Percentiles rank a stretch among this genome's conserved stretches.
These are phyloP conservation scores for Sugiyamaella marilandica DNA, from an alignment of 805 yeast species.

Conservation along the genomic window DNA sequence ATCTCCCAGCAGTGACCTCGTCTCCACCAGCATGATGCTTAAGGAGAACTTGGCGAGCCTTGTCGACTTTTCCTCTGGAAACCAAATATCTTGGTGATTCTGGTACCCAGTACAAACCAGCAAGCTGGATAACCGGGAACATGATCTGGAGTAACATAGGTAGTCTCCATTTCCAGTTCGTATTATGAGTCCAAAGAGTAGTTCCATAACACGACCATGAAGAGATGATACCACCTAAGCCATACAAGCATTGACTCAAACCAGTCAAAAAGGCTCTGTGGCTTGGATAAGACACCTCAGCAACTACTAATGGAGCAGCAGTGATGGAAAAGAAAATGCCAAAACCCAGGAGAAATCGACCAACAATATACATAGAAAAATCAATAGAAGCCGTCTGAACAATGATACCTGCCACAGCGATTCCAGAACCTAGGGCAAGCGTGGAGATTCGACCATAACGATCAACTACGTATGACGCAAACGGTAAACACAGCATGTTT, in stretches of 20 bases:
- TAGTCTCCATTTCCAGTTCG: constrained; percentile 9
- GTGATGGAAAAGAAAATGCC: constrained; percentile 73
- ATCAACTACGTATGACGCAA: constrained; percentile 56
- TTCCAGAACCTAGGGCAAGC: constrained; percentile 48
- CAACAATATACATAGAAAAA: constrained; percentile 64
- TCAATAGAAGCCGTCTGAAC: constrained; percentile 38
- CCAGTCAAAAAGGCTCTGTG: constrained; percentile 57
- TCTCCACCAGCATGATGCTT: constrained; percentile 21
- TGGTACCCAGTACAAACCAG: background rate
- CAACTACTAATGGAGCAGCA: constrained; percentile 75
- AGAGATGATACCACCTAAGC: constrained; percentile 67
- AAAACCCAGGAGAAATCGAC: constrained; percentile 64
- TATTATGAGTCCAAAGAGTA: constrained; percentile 1
- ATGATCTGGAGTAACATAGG: constrained; percentile 2
- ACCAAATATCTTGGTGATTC: constrained; percentile 10
- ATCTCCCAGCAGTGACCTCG: constrained; percentile 3
- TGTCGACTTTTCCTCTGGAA: constrained; percentile 39
- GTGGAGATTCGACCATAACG: constrained; percentile 57
- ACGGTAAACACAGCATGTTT: constrained; percentile 63
- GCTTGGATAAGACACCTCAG: constrained; percentile 65
- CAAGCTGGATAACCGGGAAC: constrained; percentile 1
- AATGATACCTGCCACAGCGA: constrained; percentile 55
- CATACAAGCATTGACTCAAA: constrained; percentile 63
- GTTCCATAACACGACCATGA: constrained; percentile 51
- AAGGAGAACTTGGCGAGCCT: constrained; percentile 34